A percentile compares a stretch with the other conserved stretches of the same genome.
These are phyloP conservation scores for Cokeromyces recurvatus DNA, from an alignment of 371 early-diverging fungal species.

Conservation along the genomic window DNA sequence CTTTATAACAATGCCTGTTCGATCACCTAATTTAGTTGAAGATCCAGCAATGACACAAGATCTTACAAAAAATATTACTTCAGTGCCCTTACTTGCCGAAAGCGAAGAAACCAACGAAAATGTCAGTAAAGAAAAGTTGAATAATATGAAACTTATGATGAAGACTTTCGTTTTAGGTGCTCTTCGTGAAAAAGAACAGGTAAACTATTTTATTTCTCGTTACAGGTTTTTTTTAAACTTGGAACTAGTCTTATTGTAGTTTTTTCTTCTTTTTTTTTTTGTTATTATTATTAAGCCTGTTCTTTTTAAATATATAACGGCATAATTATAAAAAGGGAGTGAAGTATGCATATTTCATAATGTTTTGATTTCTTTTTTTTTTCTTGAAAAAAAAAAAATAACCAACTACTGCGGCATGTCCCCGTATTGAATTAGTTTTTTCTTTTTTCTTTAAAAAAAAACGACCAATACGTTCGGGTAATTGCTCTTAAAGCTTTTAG, in stretches of 20 bases:
- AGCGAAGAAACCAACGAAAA: slow-evolving; percentile 24
- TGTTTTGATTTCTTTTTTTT: slow-evolving; percentile 8
- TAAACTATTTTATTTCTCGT: slow-evolving; percentile 23
- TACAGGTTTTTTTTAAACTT: neutral
- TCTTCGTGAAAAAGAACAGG: slow-evolving; percentile 42
- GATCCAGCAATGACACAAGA: neutral
- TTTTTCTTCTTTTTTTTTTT: slow-evolving; percentile 8
- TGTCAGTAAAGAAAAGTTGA: slow-evolving; percentile 29
- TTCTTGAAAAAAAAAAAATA: slow-evolving; percentile 3
- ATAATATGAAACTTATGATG: slow-evolving; percentile 43
- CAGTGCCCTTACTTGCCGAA: slow-evolving; percentile 1
- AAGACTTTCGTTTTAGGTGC: slow-evolving; percentile 37
- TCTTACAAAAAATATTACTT: neutral
- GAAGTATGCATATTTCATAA: too few species aligned
- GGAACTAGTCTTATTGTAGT: slow-evolving; percentile 3
- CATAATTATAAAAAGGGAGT: too few species aligned
- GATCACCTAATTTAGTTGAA: slow-evolving; percentile 1
- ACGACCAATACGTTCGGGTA: slow-evolving; percentile 29
- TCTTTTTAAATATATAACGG: too few species aligned
- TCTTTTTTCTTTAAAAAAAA: too few species aligned
- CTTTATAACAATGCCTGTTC: slow-evolving; percentile 1
- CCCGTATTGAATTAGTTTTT: slow-evolving; percentile 15
- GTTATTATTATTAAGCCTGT: too few species aligned
- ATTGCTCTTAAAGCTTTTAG: slow-evolving; percentile 20
- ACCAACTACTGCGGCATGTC: slow-evolving; percentile 30